These are phyloP conservation scores for Rhizoclosmatium globosum DNA, from an alignment of 192 early-diverging fungal genomes.

Conservation along the genomic window DNA sequence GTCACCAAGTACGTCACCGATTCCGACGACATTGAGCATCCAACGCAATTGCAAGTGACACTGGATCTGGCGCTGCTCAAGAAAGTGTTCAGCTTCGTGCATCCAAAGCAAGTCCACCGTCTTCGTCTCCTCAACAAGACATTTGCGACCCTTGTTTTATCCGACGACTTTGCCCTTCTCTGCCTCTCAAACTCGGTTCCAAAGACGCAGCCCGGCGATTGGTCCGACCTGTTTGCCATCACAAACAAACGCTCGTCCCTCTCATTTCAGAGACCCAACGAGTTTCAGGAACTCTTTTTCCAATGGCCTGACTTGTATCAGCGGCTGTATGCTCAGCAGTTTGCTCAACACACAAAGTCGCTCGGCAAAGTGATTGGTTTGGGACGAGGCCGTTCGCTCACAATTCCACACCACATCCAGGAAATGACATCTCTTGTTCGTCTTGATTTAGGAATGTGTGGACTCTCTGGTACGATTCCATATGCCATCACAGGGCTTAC, in stretches of 20 bases:
- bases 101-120: not conserved
- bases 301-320: conserved; percentile 18
- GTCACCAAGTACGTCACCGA: conserved; percentile 6
- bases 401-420: conserved; percentile 5
- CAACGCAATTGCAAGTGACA: not conserved
- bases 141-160: not conserved
- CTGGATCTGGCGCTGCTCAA: conserved; percentile 1
- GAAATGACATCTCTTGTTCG: not conserved
- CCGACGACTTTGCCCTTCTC: not conserved
- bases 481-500: not conserved
- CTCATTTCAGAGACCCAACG: not conserved
- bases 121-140: not conserved
- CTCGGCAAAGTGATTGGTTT: conserved; percentile 26
- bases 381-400: not conserved
- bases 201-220: not conserved
- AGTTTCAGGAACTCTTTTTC: conserved; percentile 30
- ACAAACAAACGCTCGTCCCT: not conserved
- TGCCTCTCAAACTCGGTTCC: not conserved
- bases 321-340: conserved; percentile 12
- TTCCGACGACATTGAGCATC: not conserved
- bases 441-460: conserved; percentile 30
- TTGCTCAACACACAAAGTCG: not conserved
- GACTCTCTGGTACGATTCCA: conserved; percentile 10
- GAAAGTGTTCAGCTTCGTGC: not conserved
- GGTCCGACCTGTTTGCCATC: not conserved